phyloP scores from a whole-genome alignment of 352 stramenopile genomes.

The Globisporangium parvum region DNA sequence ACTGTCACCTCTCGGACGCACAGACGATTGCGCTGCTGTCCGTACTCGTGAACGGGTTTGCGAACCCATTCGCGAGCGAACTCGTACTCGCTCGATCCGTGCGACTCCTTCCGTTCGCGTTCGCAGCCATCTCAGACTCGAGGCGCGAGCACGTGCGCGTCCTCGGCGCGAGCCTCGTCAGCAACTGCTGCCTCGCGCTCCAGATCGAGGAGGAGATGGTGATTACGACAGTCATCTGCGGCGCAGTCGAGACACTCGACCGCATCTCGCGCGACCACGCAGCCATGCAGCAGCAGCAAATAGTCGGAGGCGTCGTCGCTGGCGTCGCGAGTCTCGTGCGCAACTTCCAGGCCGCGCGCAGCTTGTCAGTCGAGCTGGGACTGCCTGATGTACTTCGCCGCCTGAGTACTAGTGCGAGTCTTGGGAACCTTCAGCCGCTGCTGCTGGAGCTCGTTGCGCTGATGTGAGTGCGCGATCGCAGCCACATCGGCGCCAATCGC shows the following conservation, averaged over 20 bases:
- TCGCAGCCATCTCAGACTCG: constrained; percentile 40
- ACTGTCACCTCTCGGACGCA: constrained; percentile 22
- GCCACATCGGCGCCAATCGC: too few relatives aligned
- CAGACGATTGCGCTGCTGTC: constrained; percentile 55
- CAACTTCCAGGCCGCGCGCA: constrained; percentile 55
- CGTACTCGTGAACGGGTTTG: constrained; percentile 62
- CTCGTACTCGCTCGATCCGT: constrained; percentile 37
- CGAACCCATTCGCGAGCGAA: constrained; percentile 43
- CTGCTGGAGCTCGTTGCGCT: constrained; percentile 55
- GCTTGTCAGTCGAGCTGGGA: constrained; percentile 52
- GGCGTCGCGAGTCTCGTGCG: constrained; percentile 57
- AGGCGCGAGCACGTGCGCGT: constrained; percentile 35
- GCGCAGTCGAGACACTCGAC: constrained; percentile 62
- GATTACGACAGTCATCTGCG: constrained; percentile 65
- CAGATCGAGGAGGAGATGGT: constrained; percentile 62
- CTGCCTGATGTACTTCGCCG: constrained; percentile 58
- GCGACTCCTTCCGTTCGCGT: constrained; percentile 66
- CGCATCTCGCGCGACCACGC: constrained; percentile 33
- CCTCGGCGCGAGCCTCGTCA: constrained; percentile 52
- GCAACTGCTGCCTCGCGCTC: constrained; percentile 68
- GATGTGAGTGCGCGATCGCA: constrained; percentile 23
- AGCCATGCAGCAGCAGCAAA: constrained; percentile 29
- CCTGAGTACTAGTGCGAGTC: constrained; percentile 32
- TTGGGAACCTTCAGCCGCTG: constrained; percentile 41
- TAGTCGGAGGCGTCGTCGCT: constrained; percentile 55